A percentile compares a stretch with the other conserved stretches of the same genome.
Evolutionary conservation across 1,139 yeast species (phyloP).

Genomic region (Kodamaea fungicola): DNA sequence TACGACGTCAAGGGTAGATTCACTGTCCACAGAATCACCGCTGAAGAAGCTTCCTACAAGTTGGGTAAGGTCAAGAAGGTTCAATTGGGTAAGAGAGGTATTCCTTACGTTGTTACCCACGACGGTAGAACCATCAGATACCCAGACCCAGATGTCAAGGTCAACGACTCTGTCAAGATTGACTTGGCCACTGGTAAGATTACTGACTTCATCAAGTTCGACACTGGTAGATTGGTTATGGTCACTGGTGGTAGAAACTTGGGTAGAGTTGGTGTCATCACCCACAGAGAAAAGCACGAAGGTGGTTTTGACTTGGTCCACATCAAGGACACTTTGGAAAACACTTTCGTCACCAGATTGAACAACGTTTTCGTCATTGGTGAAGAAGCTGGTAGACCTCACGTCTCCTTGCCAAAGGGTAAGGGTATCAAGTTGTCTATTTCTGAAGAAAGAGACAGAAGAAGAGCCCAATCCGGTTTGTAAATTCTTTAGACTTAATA

Average conservation of each 20-base stretch:
- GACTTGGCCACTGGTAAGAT: constrained; percentile 96
- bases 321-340: constrained; percentile 96
- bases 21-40: constrained; percentile 98
- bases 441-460: constrained; percentile 99
- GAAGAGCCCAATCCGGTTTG: constrained; percentile 71
- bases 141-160: constrained; percentile 97
- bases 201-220: constrained; percentile 88
- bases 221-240: constrained; percentile 93
- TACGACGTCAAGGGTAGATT: constrained; percentile 99
- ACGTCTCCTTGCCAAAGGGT: constrained; percentile 98
- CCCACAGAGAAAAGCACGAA: constrained; percentile 99
- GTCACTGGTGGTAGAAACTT: constrained; percentile 99
- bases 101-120: constrained; percentile 98
- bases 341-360: constrained; percentile 98
- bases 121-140: constrained; percentile 99
- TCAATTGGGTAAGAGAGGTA: constrained; percentile 97
- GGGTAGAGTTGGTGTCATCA: constrained; percentile 99
- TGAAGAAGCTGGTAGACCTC: constrained; percentile 91
- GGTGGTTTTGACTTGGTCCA: constrained; percentile 99
- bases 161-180: constrained; percentile 95
- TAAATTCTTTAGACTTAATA: constrained; percentile 16
- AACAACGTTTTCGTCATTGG: constrained; percentile 96
- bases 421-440: constrained; percentile 98
- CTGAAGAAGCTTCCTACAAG: constrained; percentile 97
- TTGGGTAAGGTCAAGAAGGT: constrained; percentile 97